Conservation (phyloP, 192 early-diverging fungal genomes). For the Phycomyces nitens region DNA sequence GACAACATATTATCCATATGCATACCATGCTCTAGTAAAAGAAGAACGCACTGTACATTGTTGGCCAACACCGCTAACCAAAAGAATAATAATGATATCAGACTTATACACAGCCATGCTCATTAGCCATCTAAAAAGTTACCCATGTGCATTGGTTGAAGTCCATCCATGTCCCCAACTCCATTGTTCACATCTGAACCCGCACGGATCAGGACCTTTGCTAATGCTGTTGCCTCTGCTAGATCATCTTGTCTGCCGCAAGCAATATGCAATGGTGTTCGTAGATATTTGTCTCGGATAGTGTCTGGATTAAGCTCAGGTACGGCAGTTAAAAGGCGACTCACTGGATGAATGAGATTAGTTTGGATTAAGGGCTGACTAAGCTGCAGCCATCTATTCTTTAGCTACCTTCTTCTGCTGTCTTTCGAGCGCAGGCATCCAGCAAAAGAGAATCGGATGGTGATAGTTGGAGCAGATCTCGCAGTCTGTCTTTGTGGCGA, state of each 20-base stretch:
- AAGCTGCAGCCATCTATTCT: neutral
- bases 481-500: neutral
- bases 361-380: neutral
- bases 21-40: constrained; percentile 17
- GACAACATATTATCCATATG: neutral
- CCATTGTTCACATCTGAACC: constrained; percentile 38
- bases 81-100: too few relatives aligned
- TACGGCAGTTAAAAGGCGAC: constrained; percentile 3
- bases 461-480: constrained; percentile 14
- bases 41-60: constrained; percentile 32
- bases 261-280: constrained; percentile 34
- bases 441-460: constrained; percentile 11
- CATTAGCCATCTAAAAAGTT: neutral
- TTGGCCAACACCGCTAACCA: constrained; percentile 32
- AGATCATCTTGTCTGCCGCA: constrained; percentile 29
- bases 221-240: constrained; percentile 25
- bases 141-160: constrained; percentile 37
- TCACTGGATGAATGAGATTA: constrained; percentile 3
- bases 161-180: constrained; percentile 31
- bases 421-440: constrained; percentile 17
- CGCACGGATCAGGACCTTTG: constrained; percentile 21
- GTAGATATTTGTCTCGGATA: constrained; percentile 33
- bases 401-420: constrained; percentile 16
- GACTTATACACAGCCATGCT: too few relatives aligned
- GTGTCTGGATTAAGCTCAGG: constrained; percentile 23